Conservation (phyloP, 1,284 basidiomycete species). For the Ustilago lituana region DNA sequence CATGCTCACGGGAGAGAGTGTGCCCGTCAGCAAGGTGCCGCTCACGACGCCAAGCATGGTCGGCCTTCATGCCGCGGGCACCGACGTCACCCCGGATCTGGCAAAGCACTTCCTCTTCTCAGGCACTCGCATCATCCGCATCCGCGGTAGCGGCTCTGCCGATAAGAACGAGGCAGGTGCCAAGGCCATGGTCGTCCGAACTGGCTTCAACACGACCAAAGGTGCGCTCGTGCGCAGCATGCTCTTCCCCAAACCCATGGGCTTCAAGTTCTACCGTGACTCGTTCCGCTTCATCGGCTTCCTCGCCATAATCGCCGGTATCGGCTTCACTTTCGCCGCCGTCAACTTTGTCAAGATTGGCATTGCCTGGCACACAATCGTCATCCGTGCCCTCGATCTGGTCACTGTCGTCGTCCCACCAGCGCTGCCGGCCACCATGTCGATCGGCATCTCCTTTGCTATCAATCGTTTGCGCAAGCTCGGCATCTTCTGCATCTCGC, state of each 20-base stretch:
- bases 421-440: constrained; percentile 94
- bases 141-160: constrained; percentile 72
- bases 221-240: constrained; percentile 94
- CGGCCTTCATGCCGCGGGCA: constrained; percentile 48
- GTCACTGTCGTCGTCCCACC: constrained; percentile 98
- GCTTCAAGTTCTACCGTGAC: constrained; percentile 91
- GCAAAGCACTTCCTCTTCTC: constrained; percentile 89
- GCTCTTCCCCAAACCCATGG: constrained; percentile 98
- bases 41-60: constrained; percentile 67
- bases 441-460: constrained; percentile 96
- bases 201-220: constrained; percentile 97
- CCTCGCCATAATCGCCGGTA: constrained; percentile 83
- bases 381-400: constrained; percentile 92
- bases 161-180: constrained; percentile 70
- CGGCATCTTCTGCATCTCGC: constrained; percentile 96
- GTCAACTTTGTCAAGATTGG: constrained; percentile 91
- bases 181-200: constrained; percentile 87
- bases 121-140: constrained; percentile 90
- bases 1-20: constrained; percentile 96
- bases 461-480: constrained; percentile 85
- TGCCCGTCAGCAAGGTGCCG: constrained; percentile 88
- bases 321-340: constrained; percentile 76
- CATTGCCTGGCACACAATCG: constrained; percentile 83
- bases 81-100: constrained; percentile 75
- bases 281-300: constrained; percentile 96